Percentiles rank a stretch among this genome's conserved stretches.
phyloP scores from a whole-genome alignment of 306 rosid genomes.

The Cicer chorassanicum region DNA sequence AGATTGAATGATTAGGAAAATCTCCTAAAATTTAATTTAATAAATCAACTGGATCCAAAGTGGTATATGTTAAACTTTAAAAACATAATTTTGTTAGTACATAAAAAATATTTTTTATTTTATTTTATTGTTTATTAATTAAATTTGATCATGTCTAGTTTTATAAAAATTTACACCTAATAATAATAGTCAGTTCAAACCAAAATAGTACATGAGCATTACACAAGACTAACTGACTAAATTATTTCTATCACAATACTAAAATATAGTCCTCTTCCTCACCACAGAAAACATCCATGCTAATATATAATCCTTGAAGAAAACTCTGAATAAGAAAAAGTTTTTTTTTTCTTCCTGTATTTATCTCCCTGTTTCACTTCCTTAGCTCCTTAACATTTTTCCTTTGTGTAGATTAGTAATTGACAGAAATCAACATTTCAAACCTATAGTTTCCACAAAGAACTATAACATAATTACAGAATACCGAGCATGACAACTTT shows the following conservation, averaged over 20 bases:
- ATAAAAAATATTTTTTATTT: no score
- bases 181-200: no score
- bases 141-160: no score
- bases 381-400: neutral
- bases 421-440: constrained; percentile 3
- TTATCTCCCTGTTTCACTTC: neutral
- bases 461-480: neutral
- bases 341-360: neutral
- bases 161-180: no score
- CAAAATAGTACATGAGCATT: neutral
- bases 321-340: no score
- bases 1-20: no score
- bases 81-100: no score
- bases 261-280: neutral
- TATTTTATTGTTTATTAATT: no score
- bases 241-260: neutral
- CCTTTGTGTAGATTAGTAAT: neutral
- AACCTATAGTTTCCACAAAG: constrained; percentile 12
- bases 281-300: neutral
- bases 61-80: no score
- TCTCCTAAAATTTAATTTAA: no score
- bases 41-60: no score
- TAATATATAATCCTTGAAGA: no score
- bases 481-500: constrained; percentile 27
- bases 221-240: neutral